These are phyloP conservation scores for Nitzschia sp. DNA, from an alignment of 108 stramenopile genomes.

Conservation along the genomic window DNA sequence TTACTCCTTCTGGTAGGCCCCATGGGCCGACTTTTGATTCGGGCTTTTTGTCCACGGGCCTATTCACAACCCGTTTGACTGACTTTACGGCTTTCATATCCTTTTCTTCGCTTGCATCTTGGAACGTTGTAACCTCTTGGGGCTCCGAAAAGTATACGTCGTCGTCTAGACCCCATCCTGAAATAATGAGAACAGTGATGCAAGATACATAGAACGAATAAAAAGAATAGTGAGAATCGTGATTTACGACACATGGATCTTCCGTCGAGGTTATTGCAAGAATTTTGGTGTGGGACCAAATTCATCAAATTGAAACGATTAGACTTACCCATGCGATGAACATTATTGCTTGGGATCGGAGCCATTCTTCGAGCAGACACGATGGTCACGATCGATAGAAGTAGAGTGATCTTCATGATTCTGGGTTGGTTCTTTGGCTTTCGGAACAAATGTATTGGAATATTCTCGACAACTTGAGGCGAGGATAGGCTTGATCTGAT, in stretches of 20 bases:
- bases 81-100: not conserved
- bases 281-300: not conserved
- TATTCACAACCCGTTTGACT: constrained; percentile 5
- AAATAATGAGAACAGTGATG: no score
- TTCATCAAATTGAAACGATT: not conserved
- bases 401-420: not conserved
- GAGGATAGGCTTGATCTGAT: not conserved
- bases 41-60: not conserved
- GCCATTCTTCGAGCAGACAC: not conserved
- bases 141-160: constrained; percentile 2
- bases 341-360: constrained; percentile 2
- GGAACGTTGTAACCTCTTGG: not conserved
- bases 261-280: no score
- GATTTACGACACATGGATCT: no score
- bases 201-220: no score
- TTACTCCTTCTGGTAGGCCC: not conserved
- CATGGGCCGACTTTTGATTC: not conserved
- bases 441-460: not conserved
- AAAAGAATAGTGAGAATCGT: no score
- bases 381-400: not conserved
- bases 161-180: constrained; percentile 6
- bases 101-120: not conserved
- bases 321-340: constrained; percentile 1
- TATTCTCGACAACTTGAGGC: not conserved
- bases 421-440: not conserved